Evolutionary conservation across 2,329 filamentous ascomycete species (phyloP), one percentile per base, ranked within the genome.

Genomic region (Curvularia lunata): DNA sequence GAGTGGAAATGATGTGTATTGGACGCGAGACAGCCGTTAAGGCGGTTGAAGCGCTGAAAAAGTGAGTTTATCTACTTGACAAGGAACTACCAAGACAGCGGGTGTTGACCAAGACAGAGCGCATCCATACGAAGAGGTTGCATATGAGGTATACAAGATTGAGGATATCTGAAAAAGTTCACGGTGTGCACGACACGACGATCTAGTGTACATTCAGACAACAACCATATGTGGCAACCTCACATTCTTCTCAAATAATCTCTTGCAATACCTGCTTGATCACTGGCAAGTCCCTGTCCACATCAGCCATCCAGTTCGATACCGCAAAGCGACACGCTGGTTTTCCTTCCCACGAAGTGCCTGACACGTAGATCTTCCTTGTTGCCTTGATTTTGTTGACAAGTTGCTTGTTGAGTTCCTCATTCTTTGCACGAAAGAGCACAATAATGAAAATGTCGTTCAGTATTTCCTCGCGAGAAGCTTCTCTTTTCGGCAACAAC

Each of bases 261-360:
- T 76, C 70, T 23, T 80, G 78, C 66, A 96, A 74, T 3, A 93
- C 87, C 5, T 82, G 78, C 59, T 80, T 83, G 16, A 96, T 84
- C n/a, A 91, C 74, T 19, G 77, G 78, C 58, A 88, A 78, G 71
- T 96, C 92, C 58, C 83, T 82, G 47, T 87, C 82, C 0, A 88
- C 82, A 69, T 93, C 83, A 1, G 91, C 88, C 75, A 85, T 86
- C 91, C 92, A 97, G 70, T 91, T 97, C 38, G 90, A 89, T 41
- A 97, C 86, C 0, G 94, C 93, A 66, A 97, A 86, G n/a, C 94
- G 84, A 59, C 88, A 89, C 8, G 93, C 93, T 55, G 88, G 85
- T 55, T 81, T 79, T 0, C 89, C 90, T 41, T 86, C 81, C 92
- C 92, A 97, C 45, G 78, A 82, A 12, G 91, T 96, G 0, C 91